Conservation (phyloP, 2,329 filamentous ascomycete genomes). For the Nemania bipapillata region DNA sequence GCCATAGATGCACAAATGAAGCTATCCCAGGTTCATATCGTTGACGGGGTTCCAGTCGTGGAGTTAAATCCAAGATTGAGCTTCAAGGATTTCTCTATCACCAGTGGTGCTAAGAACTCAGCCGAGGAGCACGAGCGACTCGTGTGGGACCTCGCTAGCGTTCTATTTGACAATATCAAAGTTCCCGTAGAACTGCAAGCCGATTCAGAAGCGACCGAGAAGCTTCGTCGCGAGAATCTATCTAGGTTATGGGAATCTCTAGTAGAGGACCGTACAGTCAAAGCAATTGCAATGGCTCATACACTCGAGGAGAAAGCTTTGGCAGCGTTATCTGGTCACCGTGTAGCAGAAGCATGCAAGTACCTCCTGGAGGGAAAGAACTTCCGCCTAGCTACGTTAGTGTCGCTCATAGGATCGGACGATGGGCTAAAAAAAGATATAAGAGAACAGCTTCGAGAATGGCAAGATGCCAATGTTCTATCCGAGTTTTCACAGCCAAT, state of each 20-base stretch:
- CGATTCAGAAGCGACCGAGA: constrained; percentile 52
- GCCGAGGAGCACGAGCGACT: constrained; percentile 72
- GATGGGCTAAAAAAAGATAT: constrained; percentile 77
- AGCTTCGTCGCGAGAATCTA: constrained; percentile 70
- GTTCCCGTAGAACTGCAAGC: constrained; percentile 56
- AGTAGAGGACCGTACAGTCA: constrained; percentile 69
- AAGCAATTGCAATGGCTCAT: constrained; percentile 66
- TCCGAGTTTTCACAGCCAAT: constrained; percentile 88
- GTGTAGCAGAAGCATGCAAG: constrained; percentile 84
- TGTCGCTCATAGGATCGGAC: constrained; percentile 83
- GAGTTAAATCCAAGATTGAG: constrained; percentile 58
- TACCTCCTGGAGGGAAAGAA: constrained; percentile 79
- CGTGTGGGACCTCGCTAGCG: constrained; percentile 86
- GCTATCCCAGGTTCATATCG: constrained; percentile 63
- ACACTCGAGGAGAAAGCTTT: constrained; percentile 85
- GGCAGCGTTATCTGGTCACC: constrained; percentile 79
- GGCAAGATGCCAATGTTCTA: constrained; percentile 83
- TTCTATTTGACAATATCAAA: constrained; percentile 81
- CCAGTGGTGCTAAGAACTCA: constrained; percentile 52
- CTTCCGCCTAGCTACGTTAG: constrained; percentile 83
- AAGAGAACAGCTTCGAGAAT: constrained; percentile 80
- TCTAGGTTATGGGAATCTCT: constrained; percentile 73
- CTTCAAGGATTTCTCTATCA: constrained; percentile 61
- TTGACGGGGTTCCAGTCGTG: constrained; percentile 70
- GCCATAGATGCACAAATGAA: constrained; percentile 66